Evolutionary conservation across 306 rosid species (phyloP).

Genomic region (Chamaecrista fasciculata): DNA sequence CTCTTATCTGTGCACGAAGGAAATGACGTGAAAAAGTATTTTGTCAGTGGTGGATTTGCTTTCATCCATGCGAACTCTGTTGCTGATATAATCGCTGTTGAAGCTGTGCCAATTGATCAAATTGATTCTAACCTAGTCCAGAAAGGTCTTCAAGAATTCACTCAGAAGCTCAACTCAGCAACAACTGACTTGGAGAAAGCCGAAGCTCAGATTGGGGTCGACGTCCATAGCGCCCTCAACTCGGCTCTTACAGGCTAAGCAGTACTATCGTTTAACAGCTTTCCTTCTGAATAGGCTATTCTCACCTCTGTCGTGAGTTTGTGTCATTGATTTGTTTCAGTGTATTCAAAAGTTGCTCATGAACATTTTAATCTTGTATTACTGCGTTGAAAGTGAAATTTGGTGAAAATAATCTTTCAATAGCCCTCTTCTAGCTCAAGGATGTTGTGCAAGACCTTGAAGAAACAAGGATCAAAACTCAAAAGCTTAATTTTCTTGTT

Average conservation of each 20-base stretch:
- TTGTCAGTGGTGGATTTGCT: conserved; percentile 90
- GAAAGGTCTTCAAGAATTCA: conserved; percentile 92
- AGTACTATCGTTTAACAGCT: conserved; percentile 30
- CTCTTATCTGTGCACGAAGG: conserved; percentile 84
- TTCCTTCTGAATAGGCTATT: conserved; percentile 26
- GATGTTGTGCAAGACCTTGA: conserved; percentile 40
- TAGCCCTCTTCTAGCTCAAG: conserved; percentile 38
- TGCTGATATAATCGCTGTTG: conserved; percentile 81
- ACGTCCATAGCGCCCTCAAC: conserved; percentile 84
- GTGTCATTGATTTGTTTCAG: conserved; percentile 36
- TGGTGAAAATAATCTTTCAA: conserved; percentile 48
- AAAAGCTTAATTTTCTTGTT: conserved; percentile 26
- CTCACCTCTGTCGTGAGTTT: conserved; percentile 22
- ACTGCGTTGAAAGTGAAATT: conserved; percentile 44
- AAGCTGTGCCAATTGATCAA: conserved; percentile 81
- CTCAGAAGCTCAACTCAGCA: conserved; percentile 89
- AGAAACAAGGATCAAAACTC: conserved; percentile 24
- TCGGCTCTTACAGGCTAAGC: conserved; percentile 71
- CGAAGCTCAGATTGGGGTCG: conserved; percentile 97
- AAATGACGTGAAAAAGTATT: conserved; percentile 67
- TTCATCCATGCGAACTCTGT: conserved; percentile 90
- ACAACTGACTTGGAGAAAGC: conserved; percentile 95
- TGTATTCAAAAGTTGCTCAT: conserved; percentile 44
- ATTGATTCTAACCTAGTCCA: conserved; percentile 77
- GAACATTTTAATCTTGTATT: conserved; percentile 34